Conservation (phyloP, 768 basidiomycete genomes). For the Tricholoma flavovirens region DNA sequence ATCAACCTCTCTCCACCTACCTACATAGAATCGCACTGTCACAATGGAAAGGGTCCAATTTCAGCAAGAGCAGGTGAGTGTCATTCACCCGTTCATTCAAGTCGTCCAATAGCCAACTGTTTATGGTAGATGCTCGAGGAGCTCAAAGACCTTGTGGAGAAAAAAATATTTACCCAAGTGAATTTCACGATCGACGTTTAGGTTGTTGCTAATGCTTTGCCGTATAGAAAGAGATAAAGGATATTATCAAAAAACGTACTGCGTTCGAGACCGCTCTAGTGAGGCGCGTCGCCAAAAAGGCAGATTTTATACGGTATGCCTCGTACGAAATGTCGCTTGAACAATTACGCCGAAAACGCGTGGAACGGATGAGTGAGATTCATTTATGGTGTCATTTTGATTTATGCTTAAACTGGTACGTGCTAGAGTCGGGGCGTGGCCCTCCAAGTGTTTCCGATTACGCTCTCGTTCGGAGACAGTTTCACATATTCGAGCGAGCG, state of each 20-base stretch:
- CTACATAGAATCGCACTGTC: too few relatives aligned
- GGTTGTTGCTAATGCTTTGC: slow-evolving; percentile 8
- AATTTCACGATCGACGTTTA: slow-evolving; percentile 17
- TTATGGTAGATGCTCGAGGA: slow-evolving; percentile 80
- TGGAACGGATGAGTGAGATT: slow-evolving; percentile 59
- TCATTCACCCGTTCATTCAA: not conserved
- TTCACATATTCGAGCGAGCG: slow-evolving; percentile 88
- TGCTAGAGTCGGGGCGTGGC: slow-evolving; percentile 35
- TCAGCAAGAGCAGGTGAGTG: slow-evolving; percentile 79
- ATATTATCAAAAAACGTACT: slow-evolving; percentile 82
- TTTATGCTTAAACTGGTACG: slow-evolving; percentile 1
- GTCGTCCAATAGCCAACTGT: slow-evolving; percentile 5
- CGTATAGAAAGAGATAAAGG: slow-evolving; percentile 67
- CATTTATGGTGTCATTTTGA: not conserved
- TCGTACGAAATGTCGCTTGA: slow-evolving; percentile 89
- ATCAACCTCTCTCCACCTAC: too few relatives aligned
- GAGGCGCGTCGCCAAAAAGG: slow-evolving; percentile 76
- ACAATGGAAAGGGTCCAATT: slow-evolving; percentile 92
- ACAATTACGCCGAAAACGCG: slow-evolving; percentile 68
- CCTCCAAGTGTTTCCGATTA: slow-evolving; percentile 75
- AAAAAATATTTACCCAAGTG: slow-evolving; percentile 77
- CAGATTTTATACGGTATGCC: slow-evolving; percentile 87
- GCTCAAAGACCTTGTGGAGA: slow-evolving; percentile 87
- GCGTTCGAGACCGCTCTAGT: slow-evolving; percentile 80
- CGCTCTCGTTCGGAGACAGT: slow-evolving; percentile 77